Base-by-base conservation (phyloP, 2,329 filamentous ascomycete species). In the Fusarium coffeatum region DNA sequence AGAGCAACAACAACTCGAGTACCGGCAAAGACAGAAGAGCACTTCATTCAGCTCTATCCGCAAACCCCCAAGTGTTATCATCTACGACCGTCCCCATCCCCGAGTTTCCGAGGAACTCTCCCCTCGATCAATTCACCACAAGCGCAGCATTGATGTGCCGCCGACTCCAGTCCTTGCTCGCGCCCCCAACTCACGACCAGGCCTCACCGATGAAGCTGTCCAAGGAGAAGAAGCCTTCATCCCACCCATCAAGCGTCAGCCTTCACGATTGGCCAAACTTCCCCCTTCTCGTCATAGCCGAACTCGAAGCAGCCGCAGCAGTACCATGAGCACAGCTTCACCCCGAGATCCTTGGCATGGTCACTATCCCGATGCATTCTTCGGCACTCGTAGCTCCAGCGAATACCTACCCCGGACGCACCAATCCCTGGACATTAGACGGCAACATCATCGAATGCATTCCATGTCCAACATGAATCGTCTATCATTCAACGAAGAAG, bases 181-280 rank as follows among this genome's bases (percentile, higher is more conserved):
- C 49, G 89, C 89, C 9, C 88, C 89, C 15, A 90, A 90, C 71
- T 83, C 88, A n/a, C 82, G 88, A 22, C 83, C 83, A 2, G 89
- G 89, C 18, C 82, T 91, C 8, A 90, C 89, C 4, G 88, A 90
- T 66, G 87, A 90, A 71, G 78, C 84, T 3, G 76, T 90, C 5
- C 87, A 88, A 8, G 88, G 89, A 34, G 88, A 87, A 61, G 85
- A 86, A 47, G 87, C 89, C 6, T 91, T 88, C 68, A 76, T 90
- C 30, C 78, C 84, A 10, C 79, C 82, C 13, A 80, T 85, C 2
- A 88, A 84, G 76, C 83, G 86, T 13, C 84, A 86, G 16, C 80
- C 83, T 5, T 86, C 86, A 6, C 83, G 87, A 20, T 77, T 89
- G 6, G 84, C 84, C 41, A 90, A 89, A 71, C 69, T 79, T 27